A percentile compares a stretch with the other conserved stretches of the same genome.
Conservation (phyloP, 1,284 basidiomycete species). For the Pseudozyma pruni region DNA sequence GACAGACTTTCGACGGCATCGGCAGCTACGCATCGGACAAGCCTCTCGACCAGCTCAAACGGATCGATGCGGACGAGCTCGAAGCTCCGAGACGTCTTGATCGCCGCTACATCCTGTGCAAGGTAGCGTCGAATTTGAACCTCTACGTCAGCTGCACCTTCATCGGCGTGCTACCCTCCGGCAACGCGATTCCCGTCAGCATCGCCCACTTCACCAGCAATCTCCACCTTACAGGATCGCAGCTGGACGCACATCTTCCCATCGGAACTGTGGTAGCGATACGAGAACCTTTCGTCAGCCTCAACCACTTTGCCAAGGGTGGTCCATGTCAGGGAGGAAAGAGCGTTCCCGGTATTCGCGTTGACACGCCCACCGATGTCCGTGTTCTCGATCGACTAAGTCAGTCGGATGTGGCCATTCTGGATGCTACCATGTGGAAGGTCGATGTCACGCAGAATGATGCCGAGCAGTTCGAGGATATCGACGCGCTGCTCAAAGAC, state of each 20-base stretch:
- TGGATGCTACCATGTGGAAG: slow-evolving; percentile 33
- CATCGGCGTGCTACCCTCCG: slow-evolving; percentile 49
- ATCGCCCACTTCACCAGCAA: slow-evolving; percentile 63
- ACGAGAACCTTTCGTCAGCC: slow-evolving; percentile 61
- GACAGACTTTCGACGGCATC: slow-evolving; percentile 58
- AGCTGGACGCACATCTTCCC: slow-evolving; percentile 52
- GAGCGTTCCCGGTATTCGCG: slow-evolving; percentile 53
- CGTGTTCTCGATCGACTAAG: slow-evolving; percentile 43
- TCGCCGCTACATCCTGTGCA: slow-evolving; percentile 55
- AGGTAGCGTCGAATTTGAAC: slow-evolving; percentile 54
- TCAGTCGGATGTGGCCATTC: slow-evolving; percentile 14
- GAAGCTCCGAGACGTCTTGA: slow-evolving; percentile 45
- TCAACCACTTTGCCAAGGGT: slow-evolving; percentile 57
- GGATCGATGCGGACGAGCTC: slow-evolving; percentile 48
- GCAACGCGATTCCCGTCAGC: slow-evolving; percentile 53
- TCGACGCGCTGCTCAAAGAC: slow-evolving; percentile 7
- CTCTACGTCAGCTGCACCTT: slow-evolving; percentile 61
- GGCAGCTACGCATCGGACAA: slow-evolving; percentile 50
- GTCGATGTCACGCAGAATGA: slow-evolving; percentile 11
- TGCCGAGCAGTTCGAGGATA: slow-evolving; percentile 10
- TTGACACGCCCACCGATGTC: slow-evolving; percentile 65
- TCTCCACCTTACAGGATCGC: slow-evolving; percentile 37
- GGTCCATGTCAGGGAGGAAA: slow-evolving; percentile 58
- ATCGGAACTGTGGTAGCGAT: slow-evolving; percentile 60
- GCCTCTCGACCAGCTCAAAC: slow-evolving; percentile 36